Evolutionary conservation across 257 asterid genomes (phyloP).

Genomic region (Solanum paucissectum): DNA sequence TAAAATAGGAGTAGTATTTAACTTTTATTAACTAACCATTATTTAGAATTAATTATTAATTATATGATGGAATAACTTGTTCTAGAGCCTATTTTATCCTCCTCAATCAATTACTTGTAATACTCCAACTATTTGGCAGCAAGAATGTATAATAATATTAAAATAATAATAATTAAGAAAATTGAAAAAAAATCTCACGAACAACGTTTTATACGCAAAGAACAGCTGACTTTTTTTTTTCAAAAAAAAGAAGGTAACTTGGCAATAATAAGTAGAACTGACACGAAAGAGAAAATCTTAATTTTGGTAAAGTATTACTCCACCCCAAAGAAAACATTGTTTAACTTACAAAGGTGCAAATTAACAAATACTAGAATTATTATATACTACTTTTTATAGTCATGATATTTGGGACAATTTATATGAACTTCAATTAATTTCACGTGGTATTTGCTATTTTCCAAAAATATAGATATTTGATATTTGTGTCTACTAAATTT

Average conservation of each 20-base stretch:
- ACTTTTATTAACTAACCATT: too few relatives aligned
- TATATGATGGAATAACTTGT: not conserved
- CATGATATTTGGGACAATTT: fast-evolving
- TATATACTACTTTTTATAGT: not conserved
- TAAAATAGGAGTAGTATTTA: not conserved
- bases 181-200: too few relatives aligned
- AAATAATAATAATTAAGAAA: too few relatives aligned
- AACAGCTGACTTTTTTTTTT: not conserved
- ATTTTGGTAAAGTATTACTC: not conserved
- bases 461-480: too few relatives aligned
- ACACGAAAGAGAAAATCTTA: not conserved
- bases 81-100: not conserved
- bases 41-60: not conserved
- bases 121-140: not conserved
- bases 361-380: not conserved
- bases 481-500: too few relatives aligned
- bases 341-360: not conserved
- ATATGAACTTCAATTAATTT: not conserved
- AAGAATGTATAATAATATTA: too few relatives aligned
- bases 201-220: not conserved
- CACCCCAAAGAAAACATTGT: not conserved
- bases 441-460: too few relatives aligned
- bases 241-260: not conserved
- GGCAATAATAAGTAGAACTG: not conserved
- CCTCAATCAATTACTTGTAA: not conserved